Evolutionary conservation across 2,329 filamentous ascomycete genomes (phyloP), one percentile per base, ranked within the genome.

Genomic region (Epicoccum sorghinum): DNA sequence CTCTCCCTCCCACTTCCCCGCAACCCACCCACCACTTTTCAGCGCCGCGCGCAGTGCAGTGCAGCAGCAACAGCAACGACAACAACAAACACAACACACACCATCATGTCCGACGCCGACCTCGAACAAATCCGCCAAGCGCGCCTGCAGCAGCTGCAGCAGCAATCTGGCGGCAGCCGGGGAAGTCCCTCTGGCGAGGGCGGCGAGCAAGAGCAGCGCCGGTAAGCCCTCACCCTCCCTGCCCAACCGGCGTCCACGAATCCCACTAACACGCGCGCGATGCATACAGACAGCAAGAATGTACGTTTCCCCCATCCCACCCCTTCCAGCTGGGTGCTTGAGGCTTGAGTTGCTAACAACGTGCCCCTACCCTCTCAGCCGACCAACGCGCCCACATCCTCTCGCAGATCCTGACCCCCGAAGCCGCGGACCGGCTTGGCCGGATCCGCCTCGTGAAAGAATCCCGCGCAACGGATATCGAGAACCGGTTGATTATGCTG

Each of bases 361-460:
- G n/a, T n/a, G n/a, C n/a, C n/a, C n/a, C n/a, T 64, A 58, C 43
- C 47, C 71, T 61, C 56, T 78, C 84, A 79, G 83, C 85, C 61
- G 90, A 93, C 74, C 88, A 89, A 35, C 89, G 91, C 55, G 80
- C 86, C 67, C 83, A 85, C 55, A 89, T 97, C 66, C 87, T 99
- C 59, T 85, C 84, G 66, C 95, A 98, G 77, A 98, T 99, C 80
- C 90, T 99, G 58, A 88, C 93, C 68, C 95, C 95, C 63, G 91
- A 93, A 71, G 95, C 95, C 14, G 90, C 91, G 57, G 95, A 99
- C 79, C 90, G 95, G 12, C 84, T 99, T 1, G 91, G 91, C 52
- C 91, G 95, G 62, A 98, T 99, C 78, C 89, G 93, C 30, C 87
- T 99, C 57, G 95, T 99, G 71, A 98, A 98, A 79, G 91, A 93